These are phyloP conservation scores for Lathyrus tuberosus DNA, from an alignment of 306 rosid genomes.

Conservation along the genomic window DNA sequence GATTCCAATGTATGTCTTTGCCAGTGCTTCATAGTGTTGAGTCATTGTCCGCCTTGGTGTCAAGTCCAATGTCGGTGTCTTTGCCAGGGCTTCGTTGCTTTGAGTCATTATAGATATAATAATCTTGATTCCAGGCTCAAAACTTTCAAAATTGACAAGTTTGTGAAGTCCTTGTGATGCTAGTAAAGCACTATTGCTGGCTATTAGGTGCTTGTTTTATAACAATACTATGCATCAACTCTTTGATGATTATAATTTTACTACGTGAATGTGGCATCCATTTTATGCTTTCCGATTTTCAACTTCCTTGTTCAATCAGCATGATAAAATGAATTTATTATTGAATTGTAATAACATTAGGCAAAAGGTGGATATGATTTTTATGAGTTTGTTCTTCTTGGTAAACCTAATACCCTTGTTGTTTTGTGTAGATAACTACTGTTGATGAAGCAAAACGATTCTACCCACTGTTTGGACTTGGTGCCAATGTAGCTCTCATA, in stretches of 20 bases:
- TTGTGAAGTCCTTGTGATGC: not conserved
- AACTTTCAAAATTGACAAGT: not conserved
- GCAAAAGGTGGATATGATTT: not conserved
- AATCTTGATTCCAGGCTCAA: not conserved
- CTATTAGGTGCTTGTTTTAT: slow-evolving; percentile 13
- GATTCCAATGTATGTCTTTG: not conserved
- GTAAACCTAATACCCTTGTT: slow-evolving; percentile 23
- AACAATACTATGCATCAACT: not conserved
- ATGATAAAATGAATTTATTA: not conserved
- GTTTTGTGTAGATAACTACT: slow-evolving; percentile 72
- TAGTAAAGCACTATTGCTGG: not conserved
- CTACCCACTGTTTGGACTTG: slow-evolving; percentile 93
- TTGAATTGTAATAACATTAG: too few relatives aligned
- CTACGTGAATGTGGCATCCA: slow-evolving; percentile 12
- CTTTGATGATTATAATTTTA: not conserved
- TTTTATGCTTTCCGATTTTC: slow-evolving; percentile 15
- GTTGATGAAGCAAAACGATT: slow-evolving; percentile 88
- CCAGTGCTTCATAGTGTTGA: not conserved
- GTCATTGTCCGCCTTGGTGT: too few relatives aligned
- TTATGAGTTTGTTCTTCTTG: slow-evolving; percentile 23
- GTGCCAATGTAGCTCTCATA: slow-evolving; percentile 88
- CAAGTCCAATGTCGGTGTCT: too few relatives aligned
- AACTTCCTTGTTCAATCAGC: not conserved
- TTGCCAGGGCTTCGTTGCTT: not conserved
- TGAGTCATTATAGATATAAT: not conserved